Evolutionary conservation across 1,139 yeast species (phyloP), one percentile per base, ranked within the genome.

Genomic region (Diutina sp.): DNA sequence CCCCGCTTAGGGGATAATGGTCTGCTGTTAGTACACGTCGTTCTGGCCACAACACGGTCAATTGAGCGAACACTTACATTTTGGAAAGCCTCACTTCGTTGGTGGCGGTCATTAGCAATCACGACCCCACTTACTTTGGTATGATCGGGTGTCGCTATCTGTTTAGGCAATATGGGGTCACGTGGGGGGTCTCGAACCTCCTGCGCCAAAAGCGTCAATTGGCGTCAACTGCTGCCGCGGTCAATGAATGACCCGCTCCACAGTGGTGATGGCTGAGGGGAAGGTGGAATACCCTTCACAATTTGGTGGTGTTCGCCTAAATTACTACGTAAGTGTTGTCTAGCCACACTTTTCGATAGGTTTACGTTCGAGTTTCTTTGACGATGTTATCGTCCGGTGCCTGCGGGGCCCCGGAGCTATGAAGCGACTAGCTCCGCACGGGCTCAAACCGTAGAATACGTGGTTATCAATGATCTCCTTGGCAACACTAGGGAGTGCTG

Each of bases 1-100:
- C 78, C 79, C 57, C 65, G 67, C 56, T 70, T 63, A 1, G 63
- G 60, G 46, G 59, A 55, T 29, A 62, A 58, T 44, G 58, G 64
- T 18, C 64, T 62, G 55, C 11, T n/a, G 57, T 54, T 51, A 52
- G 59, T 28, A 46, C n/a, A 6, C 9, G 29, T 16, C 16, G 32
- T 7, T 29, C 6, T 21, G 5, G 38, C 12, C 12, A 14, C 30
- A 5, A 28, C 35, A 14, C 11, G 11, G 21, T 11, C 38, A 47
- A 12, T 14, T 12, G 51, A n/a, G 51, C 28, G 11, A 14, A 14
- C 28, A 50, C 53, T 50, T 50, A 50, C 53, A 32, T 32, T 16
- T 32, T 30, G 29, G 28, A 12, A 21, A 50, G 41, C 45, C 53
- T 38, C 53, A 50, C 53, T 29, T 18, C 21, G 44, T 50, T 50